phyloP scores from a whole-genome alignment of 495 filamentous ascomycete genomes.

The Chaetomidium leptoderma region DNA sequence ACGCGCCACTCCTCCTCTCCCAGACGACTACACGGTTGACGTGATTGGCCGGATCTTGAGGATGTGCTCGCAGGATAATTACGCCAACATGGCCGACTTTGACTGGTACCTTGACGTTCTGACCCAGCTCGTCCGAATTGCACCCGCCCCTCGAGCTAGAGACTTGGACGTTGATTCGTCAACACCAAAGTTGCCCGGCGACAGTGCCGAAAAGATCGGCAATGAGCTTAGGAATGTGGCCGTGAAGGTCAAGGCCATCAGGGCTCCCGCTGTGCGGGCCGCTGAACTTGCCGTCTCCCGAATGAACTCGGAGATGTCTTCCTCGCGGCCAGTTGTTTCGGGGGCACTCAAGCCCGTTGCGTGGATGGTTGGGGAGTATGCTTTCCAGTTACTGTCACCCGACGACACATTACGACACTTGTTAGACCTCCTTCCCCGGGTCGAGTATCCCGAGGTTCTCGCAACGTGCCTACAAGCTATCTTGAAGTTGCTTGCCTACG shows the following conservation, averaged over 20 bases:
- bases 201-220: slow-evolving; percentile 70
- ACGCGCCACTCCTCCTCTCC: slow-evolving; percentile 51
- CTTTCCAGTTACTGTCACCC: slow-evolving; percentile 59
- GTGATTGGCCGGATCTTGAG: slow-evolving; percentile 76
- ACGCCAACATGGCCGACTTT: slow-evolving; percentile 79
- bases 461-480: slow-evolving; percentile 79
- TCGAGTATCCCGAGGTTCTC: slow-evolving; percentile 55
- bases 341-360: slow-evolving; percentile 66
- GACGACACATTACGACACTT: slow-evolving; percentile 65
- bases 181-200: slow-evolving; percentile 32
- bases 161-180: slow-evolving; percentile 42
- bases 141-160: slow-evolving; percentile 48
- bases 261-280: slow-evolving; percentile 71
- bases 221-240: slow-evolving; percentile 81
- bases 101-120: slow-evolving; percentile 93
- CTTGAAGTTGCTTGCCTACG: slow-evolving; percentile 72
- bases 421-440: slow-evolving; percentile 59
- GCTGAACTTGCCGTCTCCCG: slow-evolving; percentile 68
- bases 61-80: slow-evolving; percentile 90
- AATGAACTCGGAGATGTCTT: slow-evolving; percentile 39
- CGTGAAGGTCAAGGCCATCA: slow-evolving; percentile 81
- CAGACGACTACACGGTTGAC: slow-evolving; percentile 74
- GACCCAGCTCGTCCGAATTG: slow-evolving; percentile 69
- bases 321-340: slow-evolving; percentile 38
- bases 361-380: slow-evolving; percentile 88